Conservation (phyloP, 2,329 filamentous ascomycete genomes). For the Fonsecaea erecta region DNA sequence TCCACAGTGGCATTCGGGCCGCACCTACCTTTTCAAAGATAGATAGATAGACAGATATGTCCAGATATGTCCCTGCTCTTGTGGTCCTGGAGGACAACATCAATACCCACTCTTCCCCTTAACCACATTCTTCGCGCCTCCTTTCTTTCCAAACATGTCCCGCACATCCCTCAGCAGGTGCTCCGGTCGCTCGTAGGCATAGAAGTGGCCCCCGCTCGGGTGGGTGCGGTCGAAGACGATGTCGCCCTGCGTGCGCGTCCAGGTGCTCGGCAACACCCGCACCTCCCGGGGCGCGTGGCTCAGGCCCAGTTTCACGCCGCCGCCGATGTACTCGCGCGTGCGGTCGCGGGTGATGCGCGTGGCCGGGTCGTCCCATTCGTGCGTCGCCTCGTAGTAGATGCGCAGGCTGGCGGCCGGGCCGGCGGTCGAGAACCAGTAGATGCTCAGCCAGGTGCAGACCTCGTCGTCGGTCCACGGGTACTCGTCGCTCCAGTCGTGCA, state of each 20-base stretch:
- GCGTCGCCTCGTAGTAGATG: conserved; percentile 73
- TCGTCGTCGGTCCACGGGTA: conserved; percentile 79
- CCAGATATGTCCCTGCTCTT: not conserved
- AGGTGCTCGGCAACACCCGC: conserved; percentile 54
- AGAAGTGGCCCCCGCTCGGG: conserved; percentile 58
- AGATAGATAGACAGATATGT: too few relatives aligned
- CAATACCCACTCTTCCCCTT: conserved; percentile 44
- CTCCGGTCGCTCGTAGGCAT: conserved; percentile 57
- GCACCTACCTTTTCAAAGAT: too few relatives aligned
- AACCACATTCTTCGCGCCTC: conserved; percentile 43
- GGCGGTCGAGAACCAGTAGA: conserved; percentile 73
- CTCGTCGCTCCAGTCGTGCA: conserved; percentile 74
- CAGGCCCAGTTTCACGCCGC: conserved; percentile 58
- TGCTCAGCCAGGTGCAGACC: conserved; percentile 72
- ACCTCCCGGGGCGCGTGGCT: conserved; percentile 59
- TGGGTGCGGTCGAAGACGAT: conserved; percentile 54
- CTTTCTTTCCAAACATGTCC: conserved; percentile 54
- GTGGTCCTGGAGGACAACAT: not conserved
- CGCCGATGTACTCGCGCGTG: conserved; percentile 40
- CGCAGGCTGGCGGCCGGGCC: conserved; percentile 69
- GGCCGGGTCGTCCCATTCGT: conserved; percentile 41
- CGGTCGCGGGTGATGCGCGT: conserved; percentile 31
- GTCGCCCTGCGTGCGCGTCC: conserved; percentile 56
- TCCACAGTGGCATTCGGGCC: too few relatives aligned
- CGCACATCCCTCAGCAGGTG: conserved; percentile 52